These are phyloP conservation scores for Styphnolobium japonicum DNA, from an alignment of 306 rosid species.

Conservation along the genomic window DNA sequence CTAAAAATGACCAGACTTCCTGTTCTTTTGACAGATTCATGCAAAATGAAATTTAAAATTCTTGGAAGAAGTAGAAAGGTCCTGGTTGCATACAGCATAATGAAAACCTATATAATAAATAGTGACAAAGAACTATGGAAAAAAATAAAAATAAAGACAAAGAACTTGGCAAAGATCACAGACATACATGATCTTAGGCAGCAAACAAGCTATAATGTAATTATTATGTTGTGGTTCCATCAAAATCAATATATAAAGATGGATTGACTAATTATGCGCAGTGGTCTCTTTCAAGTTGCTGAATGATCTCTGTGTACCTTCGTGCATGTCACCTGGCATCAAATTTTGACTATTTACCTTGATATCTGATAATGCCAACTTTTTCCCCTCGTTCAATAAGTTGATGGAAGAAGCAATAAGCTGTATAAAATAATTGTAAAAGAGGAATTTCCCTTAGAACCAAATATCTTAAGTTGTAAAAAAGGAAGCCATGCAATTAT, in stretches of 20 bases:
- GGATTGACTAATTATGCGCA: not conserved
- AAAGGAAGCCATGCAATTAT: no score
- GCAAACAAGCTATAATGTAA: not conserved
- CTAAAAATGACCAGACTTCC: not conserved
- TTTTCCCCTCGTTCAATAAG: not conserved
- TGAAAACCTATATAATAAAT: not conserved
- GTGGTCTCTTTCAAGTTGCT: not conserved
- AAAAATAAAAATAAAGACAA: not conserved
- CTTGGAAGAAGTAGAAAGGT: constrained; percentile 7
- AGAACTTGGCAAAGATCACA: not conserved
- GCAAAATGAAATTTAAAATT: not conserved
- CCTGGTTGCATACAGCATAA: not conserved
- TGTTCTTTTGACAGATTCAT: not conserved
- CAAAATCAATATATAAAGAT: not conserved
- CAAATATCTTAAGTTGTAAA: not conserved
- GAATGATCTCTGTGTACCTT: not conserved
- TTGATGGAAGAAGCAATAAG: constrained; percentile 1
- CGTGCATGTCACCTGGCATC: not conserved
- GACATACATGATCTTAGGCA: not conserved
- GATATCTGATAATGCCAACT: not conserved
- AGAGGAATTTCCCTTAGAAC: not conserved
- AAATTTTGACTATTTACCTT: not conserved
- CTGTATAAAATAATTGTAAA: not conserved
- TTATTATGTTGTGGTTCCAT: not conserved
- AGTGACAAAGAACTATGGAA: not conserved